Conservation (phyloP, 495 filamentous ascomycete species). For the Cairneyella variabilis region DNA sequence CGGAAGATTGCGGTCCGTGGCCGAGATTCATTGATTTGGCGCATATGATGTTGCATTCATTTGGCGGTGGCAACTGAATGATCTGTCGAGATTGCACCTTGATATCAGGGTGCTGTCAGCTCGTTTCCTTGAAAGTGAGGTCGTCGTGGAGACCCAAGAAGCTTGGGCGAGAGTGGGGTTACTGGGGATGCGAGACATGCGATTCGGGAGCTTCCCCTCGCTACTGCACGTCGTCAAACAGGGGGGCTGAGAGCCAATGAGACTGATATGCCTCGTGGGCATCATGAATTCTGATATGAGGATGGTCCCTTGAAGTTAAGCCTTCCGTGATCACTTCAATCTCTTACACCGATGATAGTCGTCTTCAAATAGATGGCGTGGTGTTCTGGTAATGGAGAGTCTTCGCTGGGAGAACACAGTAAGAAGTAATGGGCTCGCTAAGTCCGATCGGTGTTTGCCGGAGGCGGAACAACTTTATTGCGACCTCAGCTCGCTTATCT, state of each 20-base stretch:
- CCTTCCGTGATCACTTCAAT: too few relatives aligned
- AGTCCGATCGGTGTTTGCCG: not conserved
- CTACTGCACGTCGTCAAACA: conserved; percentile 10
- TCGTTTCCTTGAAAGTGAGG: not conserved
- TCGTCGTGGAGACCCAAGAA: not conserved
- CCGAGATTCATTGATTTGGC: too few relatives aligned
- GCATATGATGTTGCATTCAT: too few relatives aligned
- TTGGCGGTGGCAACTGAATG: not conserved
- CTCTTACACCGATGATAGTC: too few relatives aligned
- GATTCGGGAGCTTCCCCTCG: not conserved
- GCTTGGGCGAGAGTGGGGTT: not conserved
- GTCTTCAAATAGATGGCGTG: too few relatives aligned
- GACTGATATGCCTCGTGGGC: not conserved
- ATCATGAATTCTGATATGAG: too few relatives aligned
- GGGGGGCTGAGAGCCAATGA: not conserved
- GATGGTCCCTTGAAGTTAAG: too few relatives aligned
- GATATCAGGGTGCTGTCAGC: not conserved
- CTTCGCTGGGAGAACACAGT: too few relatives aligned
- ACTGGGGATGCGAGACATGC: not conserved
- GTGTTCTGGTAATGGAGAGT: too few relatives aligned
- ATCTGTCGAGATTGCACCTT: not conserved
- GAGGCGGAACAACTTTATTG: not conserved
- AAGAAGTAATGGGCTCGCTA: too few relatives aligned
- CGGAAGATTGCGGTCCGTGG: too few relatives aligned
- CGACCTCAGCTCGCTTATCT: not conserved